Base-by-base conservation (phyloP, 768 basidiomycete genomes). In the Serpula lacrymans region DNA sequence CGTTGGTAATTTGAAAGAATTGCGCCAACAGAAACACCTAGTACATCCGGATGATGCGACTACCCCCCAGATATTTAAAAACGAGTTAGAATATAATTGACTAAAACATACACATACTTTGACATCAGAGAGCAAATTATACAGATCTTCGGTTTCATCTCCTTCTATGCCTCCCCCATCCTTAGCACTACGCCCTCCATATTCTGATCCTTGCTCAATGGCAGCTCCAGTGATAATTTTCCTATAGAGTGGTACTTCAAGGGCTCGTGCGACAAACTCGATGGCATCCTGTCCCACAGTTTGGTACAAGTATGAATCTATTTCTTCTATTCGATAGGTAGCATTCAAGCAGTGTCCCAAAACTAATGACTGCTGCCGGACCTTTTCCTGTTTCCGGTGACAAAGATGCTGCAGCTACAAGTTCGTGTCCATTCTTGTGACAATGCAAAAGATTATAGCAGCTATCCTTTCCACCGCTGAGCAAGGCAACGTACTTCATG, bases 1-100 rank as follows among this genome's bases (percentile, higher is more conserved):
- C 96, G 78, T 54, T 99, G 96, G 56, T 99, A 99, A 58, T 91
- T 95, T 21, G 96, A 98, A 23, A 98, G 77, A 45, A 99, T 99
- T 5, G 96, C 94, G 3, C 96, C 96, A 16, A 94, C 91, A 7
- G 94, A 88, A 18, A 98, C 86, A 7, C 81, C 95, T 59, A 83
- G 69, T 16, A 93, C 64, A 39, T 91, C 85, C 3, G 92, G 91
- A 60, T 92, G 87, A 34, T 71, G 69, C 9, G 66, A 59, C 92
- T 94, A 49, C 5, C 26, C 24, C 40, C 9, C 3, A 53, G 41
- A 23, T 32, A 41, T 20, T 30, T 24, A 29, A 25, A 34, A 21
- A 1, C n/a, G 6, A n/a, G 13, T 11, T 3, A 44, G 21, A n/a
- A 9, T 21, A 21, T 29, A 30, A 32, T 25, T 4, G 26, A 17